Base-by-base conservation (phyloP, 306 rosid species). In the Cucurbita moschata region DNA sequence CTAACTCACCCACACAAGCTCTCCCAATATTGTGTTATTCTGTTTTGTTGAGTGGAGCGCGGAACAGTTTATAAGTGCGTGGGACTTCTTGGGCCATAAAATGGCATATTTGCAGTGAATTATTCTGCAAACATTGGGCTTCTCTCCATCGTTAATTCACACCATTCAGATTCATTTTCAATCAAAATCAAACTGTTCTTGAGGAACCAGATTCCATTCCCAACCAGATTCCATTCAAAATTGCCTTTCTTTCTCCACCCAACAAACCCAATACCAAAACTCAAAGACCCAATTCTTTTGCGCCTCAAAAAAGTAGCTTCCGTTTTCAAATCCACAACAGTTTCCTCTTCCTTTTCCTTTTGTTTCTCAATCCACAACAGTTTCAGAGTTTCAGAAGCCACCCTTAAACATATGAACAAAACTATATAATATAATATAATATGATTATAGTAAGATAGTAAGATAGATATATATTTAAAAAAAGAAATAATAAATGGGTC, bases 151-250 rank as follows among this genome's bases (percentile, higher is more conserved):
- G 30, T 55, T 57, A 75, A 72, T 71, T 80, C 79, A 71, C 75
- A 38, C 21, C 18, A 50, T 58, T 21, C 56, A 68, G 42, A 68
- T 18, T 60, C 44, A 62, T 57, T 56, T 58, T 64, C 85, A 71
- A 71, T 82, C 85, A 78, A 71, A 54, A 63, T 82, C 85, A 82
- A 58, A 12, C 59, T 70, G 42, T 82, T 71, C 21, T 61, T 58
- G 13, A 57, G 50, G 82, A 71, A 83, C 77, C 59, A 0, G 47
- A 79, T 80, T 72, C 86, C 19, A 19, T 19, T 19, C 19, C 19
- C 19, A 19, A 19, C 26, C 26, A 23, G 26, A 21, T 1, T 47
- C 18, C 53, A 68, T 68, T 68, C 73, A 68, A 47, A 68, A 47
- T 68, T 68, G 57, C 19, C 57, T 26, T 68, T 47, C 56, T 46